Evolutionary conservation across 2,329 filamentous ascomycete genomes (phyloP), one percentile per base, ranked within the genome.

Genomic region (Penicillium sp.): DNA sequence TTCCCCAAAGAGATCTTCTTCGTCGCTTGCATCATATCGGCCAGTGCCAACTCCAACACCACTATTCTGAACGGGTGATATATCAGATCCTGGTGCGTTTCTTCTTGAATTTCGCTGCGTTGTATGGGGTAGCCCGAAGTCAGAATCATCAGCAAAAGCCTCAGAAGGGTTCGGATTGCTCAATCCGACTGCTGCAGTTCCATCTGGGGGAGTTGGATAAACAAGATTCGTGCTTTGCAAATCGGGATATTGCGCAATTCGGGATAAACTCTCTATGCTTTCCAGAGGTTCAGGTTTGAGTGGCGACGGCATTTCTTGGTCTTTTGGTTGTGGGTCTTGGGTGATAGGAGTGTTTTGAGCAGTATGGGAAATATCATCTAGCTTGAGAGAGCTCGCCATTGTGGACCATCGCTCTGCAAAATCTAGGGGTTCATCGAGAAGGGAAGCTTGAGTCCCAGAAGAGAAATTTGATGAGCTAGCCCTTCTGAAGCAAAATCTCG

Each of bases 1-100:
- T 54, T 84, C 82, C 15, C 81, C 82, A 58, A 86, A 86, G 1
- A 86, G 73, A 67, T 86, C 84, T 60, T 86, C 84, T 46, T 79
- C 76, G 29, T 70, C 74, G 27, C 71, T 75, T 4, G 71, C 73
- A 62, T 75, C 75, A 56, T 80, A 79, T 53, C 74, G 68, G 8
- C 74, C 75, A 10, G 72, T 73, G 45, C 73, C 75, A 49, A 77
- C 67, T 10, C 61, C 70, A 58, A 71, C 55, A 5, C n/a, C 50
- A 27, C 41, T 37, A 12, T 61, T 50, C 6, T 51, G 40, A 17
- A 43, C 65, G 21, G 69, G 65, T 13, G 68, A 55, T 21, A 65
- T 25, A 27, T 68, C 67, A 8, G 64, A n/a, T 33, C 59, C 59
- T 13, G 61, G 42, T 17, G 52, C 55, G 40, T 63, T 53, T 57